phyloP scores from a whole-genome alignment of 2,329 filamentous ascomycete genomes.

The Cytospora piceicola region DNA sequence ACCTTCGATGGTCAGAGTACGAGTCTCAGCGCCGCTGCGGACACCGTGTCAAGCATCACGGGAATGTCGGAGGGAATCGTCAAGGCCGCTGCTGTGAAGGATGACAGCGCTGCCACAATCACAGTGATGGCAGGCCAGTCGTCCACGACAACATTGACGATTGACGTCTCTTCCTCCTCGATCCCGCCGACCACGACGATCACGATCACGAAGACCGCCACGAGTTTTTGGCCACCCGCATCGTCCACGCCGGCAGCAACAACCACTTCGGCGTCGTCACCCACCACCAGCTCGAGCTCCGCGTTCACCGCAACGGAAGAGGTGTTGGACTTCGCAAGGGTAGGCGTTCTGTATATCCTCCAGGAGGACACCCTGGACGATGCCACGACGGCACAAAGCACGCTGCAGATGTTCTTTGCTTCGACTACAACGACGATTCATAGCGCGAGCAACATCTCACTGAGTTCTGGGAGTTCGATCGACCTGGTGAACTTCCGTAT shows the following conservation, averaged over 20 bases:
- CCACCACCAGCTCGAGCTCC: conserved; percentile 37
- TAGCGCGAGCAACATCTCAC: conserved; percentile 44
- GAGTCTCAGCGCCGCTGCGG: conserved; percentile 39
- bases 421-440: conserved; percentile 40
- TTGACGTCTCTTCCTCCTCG: conserved; percentile 33
- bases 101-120: conserved; percentile 39
- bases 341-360: conserved; percentile 64
- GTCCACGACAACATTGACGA: conserved; percentile 42
- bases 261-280: conserved; percentile 32
- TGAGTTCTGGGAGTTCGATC: conserved; percentile 48
- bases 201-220: conserved; percentile 38
- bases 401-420: conserved; percentile 60
- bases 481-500: conserved; percentile 55
- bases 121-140: conserved; percentile 39
- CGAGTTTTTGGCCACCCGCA: conserved; percentile 21
- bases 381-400: conserved; percentile 58
- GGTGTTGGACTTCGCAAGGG: conserved; percentile 65
- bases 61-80: conserved; percentile 31
- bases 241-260: conserved; percentile 36
- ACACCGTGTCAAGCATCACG: conserved; percentile 35
- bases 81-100: conserved; percentile 33
- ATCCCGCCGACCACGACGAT: conserved; percentile 33
- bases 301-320: conserved; percentile 58
- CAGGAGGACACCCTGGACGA: conserved; percentile 56
- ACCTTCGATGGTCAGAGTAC: conserved; percentile 70